Evolutionary conservation across 1,284 basidiomycete species (phyloP).

Genomic region (Cutaneotrichosporon cavernicola): DNA sequence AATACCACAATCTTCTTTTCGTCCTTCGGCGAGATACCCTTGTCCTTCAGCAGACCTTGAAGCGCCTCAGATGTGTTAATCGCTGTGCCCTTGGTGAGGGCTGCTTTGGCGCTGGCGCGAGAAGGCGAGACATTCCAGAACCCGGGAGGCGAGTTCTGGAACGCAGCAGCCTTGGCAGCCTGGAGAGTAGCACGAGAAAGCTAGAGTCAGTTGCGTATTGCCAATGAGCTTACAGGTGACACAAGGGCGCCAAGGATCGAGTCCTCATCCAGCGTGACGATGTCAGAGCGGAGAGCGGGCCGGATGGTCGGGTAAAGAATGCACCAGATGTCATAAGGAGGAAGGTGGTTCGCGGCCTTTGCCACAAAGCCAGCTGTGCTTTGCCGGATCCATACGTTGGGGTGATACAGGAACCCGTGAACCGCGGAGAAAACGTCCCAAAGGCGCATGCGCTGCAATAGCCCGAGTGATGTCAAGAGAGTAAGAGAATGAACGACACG

Average conservation of each 20-base stretch:
- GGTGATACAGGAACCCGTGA: conserved; percentile 88
- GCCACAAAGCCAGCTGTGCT: conserved; percentile 85
- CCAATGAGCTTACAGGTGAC: conserved; percentile 62
- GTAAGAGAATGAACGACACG: conserved; percentile 81
- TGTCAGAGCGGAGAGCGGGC: conserved; percentile 79
- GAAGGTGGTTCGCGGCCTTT: conserved; percentile 73
- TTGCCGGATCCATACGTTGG: conserved; percentile 94
- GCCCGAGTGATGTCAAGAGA: conserved; percentile 76
- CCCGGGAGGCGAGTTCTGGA: conserved; percentile 54
- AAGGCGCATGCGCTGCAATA: conserved; percentile 87
- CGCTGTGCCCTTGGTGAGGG: conserved; percentile 10
- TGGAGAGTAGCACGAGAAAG: conserved; percentile 77
- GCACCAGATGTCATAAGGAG: conserved; percentile 88
- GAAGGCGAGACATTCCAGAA: conserved; percentile 64
- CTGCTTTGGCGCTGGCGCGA: conserved; percentile 17
- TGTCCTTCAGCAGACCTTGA: conserved; percentile 37
- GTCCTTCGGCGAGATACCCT: conserved; percentile 55
- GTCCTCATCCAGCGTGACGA: conserved; percentile 72
- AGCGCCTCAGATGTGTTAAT: neutral
- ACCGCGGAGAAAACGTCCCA: conserved; percentile 89
- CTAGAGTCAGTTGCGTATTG: conserved; percentile 51
- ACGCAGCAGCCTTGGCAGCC: conserved; percentile 63
- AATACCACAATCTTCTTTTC: conserved; percentile 60
- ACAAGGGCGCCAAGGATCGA: conserved; percentile 73
- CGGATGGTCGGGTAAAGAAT: conserved; percentile 88